These are phyloP conservation scores for Kalmusia sp. DNA, from an alignment of 2,329 filamentous ascomycete genomes.

Conservation along the genomic window DNA sequence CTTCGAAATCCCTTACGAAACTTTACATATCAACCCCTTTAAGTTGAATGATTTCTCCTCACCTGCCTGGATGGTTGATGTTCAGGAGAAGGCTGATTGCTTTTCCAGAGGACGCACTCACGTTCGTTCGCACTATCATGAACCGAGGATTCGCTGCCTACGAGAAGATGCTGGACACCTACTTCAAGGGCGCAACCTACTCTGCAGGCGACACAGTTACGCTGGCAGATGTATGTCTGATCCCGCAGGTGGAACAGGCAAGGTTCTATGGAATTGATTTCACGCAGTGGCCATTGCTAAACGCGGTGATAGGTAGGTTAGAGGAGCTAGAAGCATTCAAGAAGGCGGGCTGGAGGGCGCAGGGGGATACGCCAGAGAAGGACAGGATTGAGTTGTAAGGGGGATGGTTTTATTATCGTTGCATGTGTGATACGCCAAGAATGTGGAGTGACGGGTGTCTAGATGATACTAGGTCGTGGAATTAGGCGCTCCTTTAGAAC, in stretches of 20 bases:
- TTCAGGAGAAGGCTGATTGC: too few relatives aligned
- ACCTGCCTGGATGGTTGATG: too few relatives aligned
- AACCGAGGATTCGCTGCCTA: slow-evolving; percentile 63
- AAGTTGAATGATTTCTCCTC: too few relatives aligned
- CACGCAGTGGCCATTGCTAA: slow-evolving; percentile 55
- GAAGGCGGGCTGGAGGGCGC: slow-evolving; percentile 60
- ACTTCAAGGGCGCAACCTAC: slow-evolving; percentile 54
- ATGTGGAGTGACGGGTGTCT: too few relatives aligned
- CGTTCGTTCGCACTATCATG: slow-evolving; percentile 47
- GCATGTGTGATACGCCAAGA: too few relatives aligned
- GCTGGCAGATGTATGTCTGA: slow-evolving; percentile 64
- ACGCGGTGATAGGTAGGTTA: slow-evolving; percentile 55
- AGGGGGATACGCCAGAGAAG: slow-evolving; percentile 52
- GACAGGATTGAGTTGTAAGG: neutral
- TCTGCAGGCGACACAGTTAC: slow-evolving; percentile 64
- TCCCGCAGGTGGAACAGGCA: slow-evolving; percentile 66
- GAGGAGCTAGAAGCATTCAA: slow-evolving; percentile 59
- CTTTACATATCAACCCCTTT: too few relatives aligned
- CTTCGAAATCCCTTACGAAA: too few relatives aligned
- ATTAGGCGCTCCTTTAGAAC: slow-evolving; percentile 6
- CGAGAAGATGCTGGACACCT: slow-evolving; percentile 51
- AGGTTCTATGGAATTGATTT: slow-evolving; percentile 63
- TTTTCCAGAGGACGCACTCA: slow-evolving; percentile 12
- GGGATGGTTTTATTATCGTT: too few relatives aligned
- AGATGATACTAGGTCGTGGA: too few relatives aligned